phyloP scores from a whole-genome alignment of 352 stramenopile genomes.

The Phytophthora chlamydospora region DNA sequence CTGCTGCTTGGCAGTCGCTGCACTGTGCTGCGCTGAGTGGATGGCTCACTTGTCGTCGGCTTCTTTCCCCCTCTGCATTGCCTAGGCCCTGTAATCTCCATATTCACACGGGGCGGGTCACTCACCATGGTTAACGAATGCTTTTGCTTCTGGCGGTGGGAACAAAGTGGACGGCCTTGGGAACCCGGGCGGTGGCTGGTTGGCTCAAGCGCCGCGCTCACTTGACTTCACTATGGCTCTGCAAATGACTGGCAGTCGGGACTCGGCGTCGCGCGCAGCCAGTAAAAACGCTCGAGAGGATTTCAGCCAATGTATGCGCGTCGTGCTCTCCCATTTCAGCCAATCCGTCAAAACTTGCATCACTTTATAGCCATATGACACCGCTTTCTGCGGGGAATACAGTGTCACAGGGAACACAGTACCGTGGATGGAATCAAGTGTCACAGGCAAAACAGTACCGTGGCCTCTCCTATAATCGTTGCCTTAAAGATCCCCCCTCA shows the following conservation, averaged over 20 bases:
- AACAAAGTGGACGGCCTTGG: slow-evolving; percentile 63
- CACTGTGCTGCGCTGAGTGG: not conserved
- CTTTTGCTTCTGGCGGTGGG: slow-evolving; percentile 86
- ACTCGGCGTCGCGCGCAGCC: slow-evolving; percentile 42
- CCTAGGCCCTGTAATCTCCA: not conserved
- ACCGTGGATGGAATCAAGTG: too few species aligned
- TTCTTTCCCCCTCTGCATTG: not conserved
- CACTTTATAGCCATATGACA: not conserved
- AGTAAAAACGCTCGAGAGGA: slow-evolving; percentile 35
- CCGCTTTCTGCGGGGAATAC: slow-evolving; percentile 5
- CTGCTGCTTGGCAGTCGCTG: slow-evolving; percentile 6
- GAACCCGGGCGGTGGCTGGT: slow-evolving; percentile 21
- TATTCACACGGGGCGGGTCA: slow-evolving; percentile 15
- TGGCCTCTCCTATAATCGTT: not conserved
- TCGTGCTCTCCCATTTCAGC: slow-evolving; percentile 6
- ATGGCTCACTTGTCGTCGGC: not conserved
- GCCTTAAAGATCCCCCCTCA: slow-evolving; percentile 34
- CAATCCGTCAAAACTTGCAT: slow-evolving; percentile 28
- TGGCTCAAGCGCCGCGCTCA: slow-evolving; percentile 41
- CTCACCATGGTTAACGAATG: slow-evolving; percentile 86
- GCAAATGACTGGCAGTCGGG: slow-evolving; percentile 85
- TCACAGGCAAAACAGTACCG: not conserved
- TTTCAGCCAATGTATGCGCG: slow-evolving; percentile 40
- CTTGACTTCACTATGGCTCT: slow-evolving; percentile 68
- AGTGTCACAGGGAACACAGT: not conserved